Conservation (phyloP, 1,139 yeast species). For the Arxiozyma slooffiae region DNA sequence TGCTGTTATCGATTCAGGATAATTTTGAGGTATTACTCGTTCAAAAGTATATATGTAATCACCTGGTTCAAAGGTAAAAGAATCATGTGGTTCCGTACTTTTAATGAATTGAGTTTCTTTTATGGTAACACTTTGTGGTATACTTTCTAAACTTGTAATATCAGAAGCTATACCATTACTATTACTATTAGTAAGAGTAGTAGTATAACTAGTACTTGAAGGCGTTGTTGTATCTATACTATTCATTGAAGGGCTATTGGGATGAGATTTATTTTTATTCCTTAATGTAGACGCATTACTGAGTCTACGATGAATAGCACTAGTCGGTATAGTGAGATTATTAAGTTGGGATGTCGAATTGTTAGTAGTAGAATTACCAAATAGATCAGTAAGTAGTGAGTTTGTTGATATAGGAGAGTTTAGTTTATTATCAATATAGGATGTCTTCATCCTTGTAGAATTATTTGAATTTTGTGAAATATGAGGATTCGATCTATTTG, state of each 20-base stretch:
- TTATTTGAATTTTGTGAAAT: neutral
- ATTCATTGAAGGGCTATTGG: neutral
- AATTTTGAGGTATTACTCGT: constrained; percentile 69
- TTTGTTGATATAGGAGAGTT: constrained; percentile 5
- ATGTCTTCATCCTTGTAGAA: neutral
- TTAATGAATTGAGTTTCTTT: neutral
- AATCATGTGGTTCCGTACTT: constrained; percentile 9
- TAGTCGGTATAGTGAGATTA: neutral
- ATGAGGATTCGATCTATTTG: neutral
- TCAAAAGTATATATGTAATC: constrained; percentile 89
- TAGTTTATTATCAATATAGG: neutral
- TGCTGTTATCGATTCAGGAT: constrained; percentile 72
- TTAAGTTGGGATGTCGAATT: neutral
- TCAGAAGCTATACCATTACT: neutral
- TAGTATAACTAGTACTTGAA: constrained; percentile 12
- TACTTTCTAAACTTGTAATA: neutral
- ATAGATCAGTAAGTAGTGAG: constrained; percentile 21
- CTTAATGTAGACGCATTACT: neutral
- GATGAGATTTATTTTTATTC: neutral
- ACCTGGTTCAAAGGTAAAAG: constrained; percentile 57
- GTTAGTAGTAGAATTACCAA: constrained; percentile 8
- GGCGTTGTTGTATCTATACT: constrained; percentile 9
- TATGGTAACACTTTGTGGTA: neutral
- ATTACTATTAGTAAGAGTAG: constrained; percentile 5
- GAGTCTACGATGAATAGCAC: neutral